Conservation (phyloP, 768 basidiomycete genomes). For the Boletellus ananas region DNA sequence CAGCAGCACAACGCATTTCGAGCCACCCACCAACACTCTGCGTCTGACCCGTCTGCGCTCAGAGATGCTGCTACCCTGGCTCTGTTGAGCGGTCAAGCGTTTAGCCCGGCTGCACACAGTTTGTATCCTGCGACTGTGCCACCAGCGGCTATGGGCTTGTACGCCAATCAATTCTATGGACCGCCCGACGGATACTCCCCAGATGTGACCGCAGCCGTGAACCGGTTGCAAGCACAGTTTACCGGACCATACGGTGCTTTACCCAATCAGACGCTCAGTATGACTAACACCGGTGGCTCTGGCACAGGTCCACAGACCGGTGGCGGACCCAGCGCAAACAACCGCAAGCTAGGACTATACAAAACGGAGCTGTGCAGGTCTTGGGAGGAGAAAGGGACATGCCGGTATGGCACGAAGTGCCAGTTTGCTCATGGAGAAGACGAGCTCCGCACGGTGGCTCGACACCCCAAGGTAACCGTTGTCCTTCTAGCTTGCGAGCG, state of each 20-base stretch:
- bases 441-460: constrained; percentile 75
- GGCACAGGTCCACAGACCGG: constrained; percentile 31
- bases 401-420: constrained; percentile 84
- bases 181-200: constrained; percentile 54
- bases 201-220: constrained; percentile 57
- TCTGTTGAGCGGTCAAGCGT: constrained; percentile 55
- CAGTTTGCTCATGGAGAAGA: constrained; percentile 94
- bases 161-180: constrained; percentile 67
- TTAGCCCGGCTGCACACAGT: constrained; percentile 41
- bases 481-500: constrained; percentile 9
- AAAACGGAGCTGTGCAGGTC: constrained; percentile 89
- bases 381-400: constrained; percentile 89
- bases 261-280: constrained; percentile 41
- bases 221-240: constrained; percentile 55
- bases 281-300: constrained; percentile 40
- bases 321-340: constrained; percentile 83
- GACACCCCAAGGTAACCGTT: constrained; percentile 76
- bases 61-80: constrained; percentile 69
- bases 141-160: constrained; percentile 55
- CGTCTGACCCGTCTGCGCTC: constrained; percentile 75
- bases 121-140: constrained; percentile 50
- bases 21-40: constrained; percentile 74
- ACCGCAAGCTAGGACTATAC: constrained; percentile 85
- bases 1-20: constrained; percentile 76
- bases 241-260: constrained; percentile 52